These are phyloP conservation scores for Linnemannia zychae DNA, from an alignment of 192 early-diverging fungal genomes.

Conservation along the genomic window DNA sequence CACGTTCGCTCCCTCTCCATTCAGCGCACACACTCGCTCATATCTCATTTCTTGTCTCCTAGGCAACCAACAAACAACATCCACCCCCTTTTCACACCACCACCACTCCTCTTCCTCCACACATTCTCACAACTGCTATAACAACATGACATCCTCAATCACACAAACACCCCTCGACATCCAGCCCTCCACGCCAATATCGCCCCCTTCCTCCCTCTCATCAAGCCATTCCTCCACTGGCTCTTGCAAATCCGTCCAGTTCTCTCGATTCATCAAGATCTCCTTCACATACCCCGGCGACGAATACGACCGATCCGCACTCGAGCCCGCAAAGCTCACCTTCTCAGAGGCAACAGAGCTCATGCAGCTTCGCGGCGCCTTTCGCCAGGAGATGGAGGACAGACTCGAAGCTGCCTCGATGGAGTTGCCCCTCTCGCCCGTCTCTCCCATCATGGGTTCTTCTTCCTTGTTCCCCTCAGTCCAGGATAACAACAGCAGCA, in stretches of 20 bases:
- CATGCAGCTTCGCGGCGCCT: conserved; percentile 40
- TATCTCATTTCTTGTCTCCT: neutral
- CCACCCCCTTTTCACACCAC: neutral
- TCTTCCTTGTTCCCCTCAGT: neutral
- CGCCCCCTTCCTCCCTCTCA: conserved; percentile 1
- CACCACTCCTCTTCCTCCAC: neutral
- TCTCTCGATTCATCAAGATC: conserved; percentile 57
- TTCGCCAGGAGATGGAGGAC: conserved; percentile 43
- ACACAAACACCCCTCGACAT: neutral
- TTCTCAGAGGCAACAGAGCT: conserved; percentile 48
- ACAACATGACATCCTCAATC: too few relatives aligned
- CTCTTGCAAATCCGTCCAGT: conserved; percentile 56
- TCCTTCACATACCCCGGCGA: conserved; percentile 58
- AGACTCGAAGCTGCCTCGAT: neutral
- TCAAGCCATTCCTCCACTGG: neutral
- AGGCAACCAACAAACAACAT: too few relatives aligned
- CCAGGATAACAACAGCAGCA: too few relatives aligned
- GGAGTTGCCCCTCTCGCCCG: neutral
- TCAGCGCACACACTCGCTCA: too few relatives aligned
- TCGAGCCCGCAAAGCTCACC: conserved; percentile 52
- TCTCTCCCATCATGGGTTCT: neutral
- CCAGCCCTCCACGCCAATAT: conserved; percentile 5
- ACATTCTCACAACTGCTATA: too few relatives aligned
- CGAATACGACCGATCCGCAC: conserved; percentile 60
- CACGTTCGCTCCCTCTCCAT: too few relatives aligned